Evolutionary conservation across 768 basidiomycete species (phyloP).

Genomic region (Amanita pallidorosea): DNA sequence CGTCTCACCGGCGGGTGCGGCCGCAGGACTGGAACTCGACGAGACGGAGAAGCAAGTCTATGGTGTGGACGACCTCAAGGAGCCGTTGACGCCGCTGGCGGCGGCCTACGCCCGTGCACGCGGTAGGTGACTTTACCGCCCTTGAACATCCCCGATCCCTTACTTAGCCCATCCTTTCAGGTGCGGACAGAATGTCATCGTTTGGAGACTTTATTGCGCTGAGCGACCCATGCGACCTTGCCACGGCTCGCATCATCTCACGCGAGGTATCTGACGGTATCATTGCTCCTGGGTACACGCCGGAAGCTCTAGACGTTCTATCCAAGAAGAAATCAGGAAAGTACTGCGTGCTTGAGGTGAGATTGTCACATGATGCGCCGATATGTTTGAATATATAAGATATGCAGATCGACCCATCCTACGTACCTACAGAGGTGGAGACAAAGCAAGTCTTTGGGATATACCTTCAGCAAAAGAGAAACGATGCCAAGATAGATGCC

Average conservation of each 20-base stretch:
- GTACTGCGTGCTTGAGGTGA: slow-evolving; percentile 92
- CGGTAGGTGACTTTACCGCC: slow-evolving; percentile 32
- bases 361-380: slow-evolving; percentile 1
- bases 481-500: slow-evolving; percentile 79
- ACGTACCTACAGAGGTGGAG: slow-evolving; percentile 71
- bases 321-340: slow-evolving; percentile 97
- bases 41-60: slow-evolving; percentile 89
- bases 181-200: slow-evolving; percentile 98
- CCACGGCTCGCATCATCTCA: slow-evolving; percentile 95
- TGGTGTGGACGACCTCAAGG: slow-evolving; percentile 91
- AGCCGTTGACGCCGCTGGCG: slow-evolving; percentile 80
- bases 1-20: slow-evolving; percentile 96
- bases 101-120: slow-evolving; percentile 93
- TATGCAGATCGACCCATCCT: slow-evolving; percentile 76
- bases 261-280: slow-evolving; percentile 98
- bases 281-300: slow-evolving; percentile 87
- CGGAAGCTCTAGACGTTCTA: slow-evolving; percentile 82
- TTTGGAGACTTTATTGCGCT: slow-evolving; percentile 99
- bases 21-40: slow-evolving; percentile 77
- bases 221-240: slow-evolving; percentile 84
- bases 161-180: slow-evolving; percentile 22
- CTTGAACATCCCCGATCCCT: no score
- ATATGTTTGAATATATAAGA: not conserved
- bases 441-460: slow-evolving; percentile 95
- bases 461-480: slow-evolving; percentile 80